Evolutionary conservation across 2,329 filamentous ascomycete genomes (phyloP).

Genomic region (Cryphonectria radicalis): DNA sequence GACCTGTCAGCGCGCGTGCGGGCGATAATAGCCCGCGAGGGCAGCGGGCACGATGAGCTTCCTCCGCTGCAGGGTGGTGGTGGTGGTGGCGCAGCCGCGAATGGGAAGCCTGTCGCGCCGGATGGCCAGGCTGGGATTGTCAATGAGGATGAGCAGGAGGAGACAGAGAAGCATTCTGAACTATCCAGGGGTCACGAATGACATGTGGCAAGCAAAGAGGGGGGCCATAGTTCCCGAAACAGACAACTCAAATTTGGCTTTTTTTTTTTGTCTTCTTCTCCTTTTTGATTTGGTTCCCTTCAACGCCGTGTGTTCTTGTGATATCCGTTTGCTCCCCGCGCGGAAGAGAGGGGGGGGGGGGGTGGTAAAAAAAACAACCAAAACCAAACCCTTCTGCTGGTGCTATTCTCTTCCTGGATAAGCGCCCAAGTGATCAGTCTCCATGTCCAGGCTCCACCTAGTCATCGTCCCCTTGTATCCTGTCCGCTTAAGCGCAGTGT

Average conservation of each 20-base stretch:
- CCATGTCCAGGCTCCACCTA: background rate
- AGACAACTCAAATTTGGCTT: constrained; percentile 10
- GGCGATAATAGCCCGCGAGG: constrained; percentile 54
- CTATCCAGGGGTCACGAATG: background rate
- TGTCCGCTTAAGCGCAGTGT: background rate
- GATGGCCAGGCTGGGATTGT: constrained; percentile 41
- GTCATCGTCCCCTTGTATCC: background rate
- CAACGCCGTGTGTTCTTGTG: background rate
- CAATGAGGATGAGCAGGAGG: constrained; percentile 63
- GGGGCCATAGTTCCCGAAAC: background rate
- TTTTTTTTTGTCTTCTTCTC: constrained; percentile 7
- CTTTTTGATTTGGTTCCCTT: constrained; percentile 21
- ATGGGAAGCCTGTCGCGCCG: constrained; percentile 12
- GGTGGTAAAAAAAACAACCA: background rate
- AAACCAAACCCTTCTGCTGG: background rate
- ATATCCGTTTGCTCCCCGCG: background rate
- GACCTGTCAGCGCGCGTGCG: constrained; percentile 78
- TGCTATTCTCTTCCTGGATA: constrained; percentile 11
- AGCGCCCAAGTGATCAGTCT: background rate
- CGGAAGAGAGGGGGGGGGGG: too few species aligned
- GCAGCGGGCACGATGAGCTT: constrained; percentile 1
- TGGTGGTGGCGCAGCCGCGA: constrained; percentile 25
- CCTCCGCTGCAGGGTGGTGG: constrained; percentile 22
- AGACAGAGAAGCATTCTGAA: constrained; percentile 51
- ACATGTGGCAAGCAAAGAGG: background rate